Conservation (phyloP, 2,329 filamentous ascomycete genomes). For the Botrytis elliptica region DNA sequence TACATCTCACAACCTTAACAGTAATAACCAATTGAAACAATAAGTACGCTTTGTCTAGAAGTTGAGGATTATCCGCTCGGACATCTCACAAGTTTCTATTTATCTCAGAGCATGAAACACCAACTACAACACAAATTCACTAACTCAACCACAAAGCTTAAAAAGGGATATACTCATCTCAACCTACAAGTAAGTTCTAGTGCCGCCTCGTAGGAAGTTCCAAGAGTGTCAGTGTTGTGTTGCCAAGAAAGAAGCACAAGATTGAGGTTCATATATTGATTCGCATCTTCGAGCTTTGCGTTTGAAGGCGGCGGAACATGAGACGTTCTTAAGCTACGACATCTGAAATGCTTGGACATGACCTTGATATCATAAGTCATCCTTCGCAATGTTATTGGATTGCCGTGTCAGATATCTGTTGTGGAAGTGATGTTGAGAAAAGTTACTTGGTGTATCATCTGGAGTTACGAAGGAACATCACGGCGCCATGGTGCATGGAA, state of each 20-base stretch:
- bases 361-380: background rate
- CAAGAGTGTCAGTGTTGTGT: slow-evolving; percentile 15
- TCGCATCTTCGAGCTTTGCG: background rate
- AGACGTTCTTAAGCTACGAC: background rate
- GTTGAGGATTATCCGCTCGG: slow-evolving; percentile 18
- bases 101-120: slow-evolving; percentile 6
- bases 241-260: slow-evolving; percentile 4
- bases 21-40: slow-evolving; percentile 15
- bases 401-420: background rate
- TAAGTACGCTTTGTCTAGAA: slow-evolving; percentile 15
- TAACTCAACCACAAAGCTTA: slow-evolving; percentile 2
- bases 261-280: background rate
- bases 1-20: background rate
- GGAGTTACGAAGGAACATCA: background rate
- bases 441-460: background rate
- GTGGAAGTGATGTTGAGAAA: background rate
- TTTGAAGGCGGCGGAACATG: slow-evolving; percentile 4
- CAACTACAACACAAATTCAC: background rate
- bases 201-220: background rate
- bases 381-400: background rate
- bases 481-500: background rate
- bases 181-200: background rate
- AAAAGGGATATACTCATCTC: background rate
- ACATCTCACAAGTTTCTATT: slow-evolving; percentile 12
- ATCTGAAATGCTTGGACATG: background rate